Base-by-base conservation (phyloP, 2,329 filamentous ascomycete genomes). In the Aspergillus piperis region DNA sequence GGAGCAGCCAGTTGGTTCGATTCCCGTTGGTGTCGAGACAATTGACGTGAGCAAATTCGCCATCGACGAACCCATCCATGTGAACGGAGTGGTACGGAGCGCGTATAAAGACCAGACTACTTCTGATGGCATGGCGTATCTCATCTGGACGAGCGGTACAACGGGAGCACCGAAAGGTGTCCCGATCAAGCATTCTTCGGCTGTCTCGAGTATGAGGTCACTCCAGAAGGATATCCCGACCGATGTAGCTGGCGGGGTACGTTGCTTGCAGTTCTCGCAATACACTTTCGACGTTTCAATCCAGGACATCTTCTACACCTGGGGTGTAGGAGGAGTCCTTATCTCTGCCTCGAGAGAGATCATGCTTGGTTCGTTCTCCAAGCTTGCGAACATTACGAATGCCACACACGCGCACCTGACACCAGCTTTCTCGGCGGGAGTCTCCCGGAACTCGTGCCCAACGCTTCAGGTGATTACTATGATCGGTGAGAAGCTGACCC, bases 231-330 rank as follows among this genome's bases (percentile, higher is more conserved):
- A 67, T 21, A 72, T 78, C 21, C 74, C 74, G 2, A 64, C 66
- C 2, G 68, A 76, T 50, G 62, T 66, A 0, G 55, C 62, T 6
- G 62, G 64, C 5, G 70, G 68, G 3, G 68, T 75, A 3, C 71
- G 75, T 15, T 74, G 71, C 41, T 63, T 78, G 61, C 75, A 78
- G 59, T 73, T 78, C 42, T 76, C 75, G 1, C 65, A 72, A 17
- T 75, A 72, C 59, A 78, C 70, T 19, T 79, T 79, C 52, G 77
- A 79, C 59, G 77, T 77, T 10, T 80, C 75, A 17, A 68, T 75
- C 15, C 71, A 74, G 50, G 73, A 75, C 57, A 56, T 73, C 19
- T 73, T 73, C 60, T 73, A 71, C 52, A 70, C 71, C 1, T 73
- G 71, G 71, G 64, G 66, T 1, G 5, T 70, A 5, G 71, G 70